Base-by-base conservation (phyloP, 257 asterid species). In the Thymus quinquecostatus region DNA sequence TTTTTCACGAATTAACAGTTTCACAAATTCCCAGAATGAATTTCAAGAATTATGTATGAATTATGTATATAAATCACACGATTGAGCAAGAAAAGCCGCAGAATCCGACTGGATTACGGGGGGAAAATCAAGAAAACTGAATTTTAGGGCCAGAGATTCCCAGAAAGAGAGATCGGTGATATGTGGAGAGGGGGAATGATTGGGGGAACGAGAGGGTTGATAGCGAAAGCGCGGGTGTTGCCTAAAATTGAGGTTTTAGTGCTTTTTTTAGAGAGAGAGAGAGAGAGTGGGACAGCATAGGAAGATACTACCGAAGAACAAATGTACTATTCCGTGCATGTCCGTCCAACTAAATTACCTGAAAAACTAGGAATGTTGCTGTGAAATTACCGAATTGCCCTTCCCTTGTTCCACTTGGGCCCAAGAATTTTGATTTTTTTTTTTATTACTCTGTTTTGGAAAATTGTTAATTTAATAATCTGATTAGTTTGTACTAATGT, bases 311-410 rank as follows among this genome's bases (percentile, higher is more conserved):
- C 41, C 68, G 41, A 75, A 68, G 72, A 72, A 81, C 72, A 78
- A 76, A 76, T 61, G 92, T 80, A 81, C 88, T 36, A 38, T 84
- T 84, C 92, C 95, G 92, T 87, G 90, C 92, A 83, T 80, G 86
- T 81, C 79, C 80, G 70, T 76, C 68, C 78, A 84, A 81, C 85
- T 48, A 77, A 58, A 72, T 81, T 79, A 87, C 84, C 87, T 36
- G 82, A 71, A 72, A 30, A 73, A 58, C 62, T 68, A 67, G 2
- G 45, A 30, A 48, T 60, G 6, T 21, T 4, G 29, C 0, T 2
- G n/a, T 58, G 9, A 7, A 65, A 43, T 5, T 61, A 62, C 82
- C 54, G 32, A 60, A 34, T 36, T 72, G 28, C 81, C 78, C 81
- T 54, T 60, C 6, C 32, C 6, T 28, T 47, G 44, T 33, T 7